Percentiles rank a stretch among this genome's conserved stretches.
These are phyloP conservation scores for Lachancea lanzarotensis DNA, from an alignment of 805 yeast species.

Conservation along the genomic window DNA sequence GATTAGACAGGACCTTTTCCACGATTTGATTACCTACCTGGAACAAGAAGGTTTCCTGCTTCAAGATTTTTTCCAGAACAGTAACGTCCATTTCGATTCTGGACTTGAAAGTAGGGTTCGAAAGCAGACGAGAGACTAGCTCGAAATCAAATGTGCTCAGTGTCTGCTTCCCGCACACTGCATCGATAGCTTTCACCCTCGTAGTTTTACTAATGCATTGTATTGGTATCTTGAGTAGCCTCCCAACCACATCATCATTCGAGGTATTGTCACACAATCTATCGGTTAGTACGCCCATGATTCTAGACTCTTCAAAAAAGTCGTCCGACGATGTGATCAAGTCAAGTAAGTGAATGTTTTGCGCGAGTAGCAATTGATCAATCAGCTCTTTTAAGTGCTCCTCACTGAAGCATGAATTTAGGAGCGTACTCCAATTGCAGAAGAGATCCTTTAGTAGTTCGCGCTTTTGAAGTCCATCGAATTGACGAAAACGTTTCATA, in stretches of 20 bases:
- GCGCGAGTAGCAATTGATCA: slow-evolving; percentile 23
- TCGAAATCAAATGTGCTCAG: slow-evolving; percentile 8
- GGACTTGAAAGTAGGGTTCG: slow-evolving; percentile 50
- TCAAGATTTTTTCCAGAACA: slow-evolving; percentile 14
- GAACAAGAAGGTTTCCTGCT: slow-evolving; percentile 10
- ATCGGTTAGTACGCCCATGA: slow-evolving; percentile 31
- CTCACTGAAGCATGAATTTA: slow-evolving; percentile 32
- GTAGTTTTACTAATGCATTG: slow-evolving; percentile 40
- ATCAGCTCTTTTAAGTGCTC: slow-evolving; percentile 30
- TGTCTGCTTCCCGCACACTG: slow-evolving; percentile 12
- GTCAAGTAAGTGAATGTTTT: slow-evolving; percentile 15
- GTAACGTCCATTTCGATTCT: slow-evolving; percentile 40
- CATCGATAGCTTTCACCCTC: slow-evolving; percentile 27
- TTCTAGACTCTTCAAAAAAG: slow-evolving; percentile 43
- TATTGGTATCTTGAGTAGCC: slow-evolving; percentile 38
- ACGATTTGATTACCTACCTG: slow-evolving; percentile 25
- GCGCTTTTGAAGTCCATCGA: not conserved
- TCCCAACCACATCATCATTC: slow-evolving; percentile 1
- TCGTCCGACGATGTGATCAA: slow-evolving; percentile 33
- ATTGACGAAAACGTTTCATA: slow-evolving; percentile 19
- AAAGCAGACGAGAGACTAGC: slow-evolving; percentile 37
- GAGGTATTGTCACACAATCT: slow-evolving; percentile 14
- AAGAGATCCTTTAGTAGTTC: slow-evolving; percentile 29
- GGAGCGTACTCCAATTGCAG: slow-evolving; percentile 50
- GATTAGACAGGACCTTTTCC: slow-evolving; percentile 35